Conservation (phyloP, 805 yeast genomes). For the Cyberlindnera bimundalis region DNA sequence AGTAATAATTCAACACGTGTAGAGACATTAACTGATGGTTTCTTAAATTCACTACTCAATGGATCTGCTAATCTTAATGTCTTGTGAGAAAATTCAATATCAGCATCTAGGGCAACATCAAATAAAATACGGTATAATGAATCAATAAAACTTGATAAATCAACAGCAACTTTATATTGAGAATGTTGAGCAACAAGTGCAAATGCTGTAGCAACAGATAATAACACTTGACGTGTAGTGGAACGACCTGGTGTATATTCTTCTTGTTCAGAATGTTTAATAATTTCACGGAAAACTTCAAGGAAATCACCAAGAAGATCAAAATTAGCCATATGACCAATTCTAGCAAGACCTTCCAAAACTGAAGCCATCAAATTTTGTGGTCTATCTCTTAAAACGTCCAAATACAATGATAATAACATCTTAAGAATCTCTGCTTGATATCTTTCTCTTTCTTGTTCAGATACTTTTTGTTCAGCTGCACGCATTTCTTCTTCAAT, state of each 20-base stretch:
- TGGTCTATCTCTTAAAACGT: constrained; percentile 62
- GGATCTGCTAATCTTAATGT: constrained; percentile 82
- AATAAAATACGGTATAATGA: constrained; percentile 68
- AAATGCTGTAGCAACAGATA: constrained; percentile 88
- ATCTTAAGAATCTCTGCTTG: constrained; percentile 82
- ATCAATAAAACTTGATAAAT: constrained; percentile 75
- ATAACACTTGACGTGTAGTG: constrained; percentile 61
- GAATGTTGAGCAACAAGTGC: constrained; percentile 76
- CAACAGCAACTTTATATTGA: constrained; percentile 70
- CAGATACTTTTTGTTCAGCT: constrained; percentile 86
- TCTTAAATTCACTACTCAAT: constrained; percentile 41
- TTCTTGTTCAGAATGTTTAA: constrained; percentile 45
- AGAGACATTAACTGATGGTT: constrained; percentile 79
- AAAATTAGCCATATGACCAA: constrained; percentile 89
- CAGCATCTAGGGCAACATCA: constrained; percentile 71
- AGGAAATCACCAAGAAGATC: constrained; percentile 91
- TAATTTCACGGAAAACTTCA: constrained; percentile 82
- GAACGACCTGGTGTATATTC: constrained; percentile 42
- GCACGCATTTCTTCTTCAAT: constrained; percentile 86
- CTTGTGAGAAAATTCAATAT: constrained; percentile 81
- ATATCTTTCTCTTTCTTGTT: constrained; percentile 78
- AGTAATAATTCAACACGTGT: constrained; percentile 85
- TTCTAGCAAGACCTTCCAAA: constrained; percentile 85
- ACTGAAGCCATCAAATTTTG: constrained; percentile 77
- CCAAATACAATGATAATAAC: constrained; percentile 70